Conservation (phyloP, 2,329 filamentous ascomycete genomes). For the Diplodia intermedia region DNA sequence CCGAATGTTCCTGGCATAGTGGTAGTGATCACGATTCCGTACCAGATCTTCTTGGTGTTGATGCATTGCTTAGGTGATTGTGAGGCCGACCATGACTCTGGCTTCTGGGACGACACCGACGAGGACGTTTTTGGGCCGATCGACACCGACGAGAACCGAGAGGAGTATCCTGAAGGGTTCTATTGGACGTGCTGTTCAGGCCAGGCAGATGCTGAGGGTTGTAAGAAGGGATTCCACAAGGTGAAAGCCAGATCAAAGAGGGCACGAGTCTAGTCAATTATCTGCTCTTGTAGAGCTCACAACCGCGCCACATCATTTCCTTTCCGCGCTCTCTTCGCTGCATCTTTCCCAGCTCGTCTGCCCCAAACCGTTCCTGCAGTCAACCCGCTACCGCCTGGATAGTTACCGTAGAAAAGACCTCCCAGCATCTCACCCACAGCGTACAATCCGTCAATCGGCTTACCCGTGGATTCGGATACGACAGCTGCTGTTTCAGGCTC, state of each 20-base stretch:
- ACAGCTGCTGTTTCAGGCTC: slow-evolving; percentile 62
- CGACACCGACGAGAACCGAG: slow-evolving; percentile 37
- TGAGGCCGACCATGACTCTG: neutral
- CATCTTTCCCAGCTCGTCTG: slow-evolving; percentile 49
- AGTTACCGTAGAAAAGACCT: slow-evolving; percentile 55
- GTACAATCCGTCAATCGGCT: slow-evolving; percentile 62
- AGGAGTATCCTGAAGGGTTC: slow-evolving; percentile 41
- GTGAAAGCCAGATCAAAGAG: neutral
- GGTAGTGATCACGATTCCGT: neutral
- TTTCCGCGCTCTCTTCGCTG: slow-evolving; percentile 34
- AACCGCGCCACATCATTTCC: neutral
- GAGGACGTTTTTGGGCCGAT: slow-evolving; percentile 37
- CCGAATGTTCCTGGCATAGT: neutral
- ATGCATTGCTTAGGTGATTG: slow-evolving; percentile 1
- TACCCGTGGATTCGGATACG: slow-evolving; percentile 54
- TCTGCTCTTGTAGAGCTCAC: neutral
- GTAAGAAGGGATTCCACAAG: slow-evolving; percentile 32
- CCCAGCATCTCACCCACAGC: slow-evolving; percentile 72
- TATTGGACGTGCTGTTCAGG: slow-evolving; percentile 42
- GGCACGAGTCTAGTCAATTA: neutral
- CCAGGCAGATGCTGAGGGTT: slow-evolving; percentile 32
- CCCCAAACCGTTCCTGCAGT: slow-evolving; percentile 65
- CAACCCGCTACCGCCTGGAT: slow-evolving; percentile 67
- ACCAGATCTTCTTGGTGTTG: neutral
- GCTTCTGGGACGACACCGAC: slow-evolving; percentile 35